Base-by-base conservation (phyloP, 768 basidiomycete species). In the Mycena rosella region DNA sequence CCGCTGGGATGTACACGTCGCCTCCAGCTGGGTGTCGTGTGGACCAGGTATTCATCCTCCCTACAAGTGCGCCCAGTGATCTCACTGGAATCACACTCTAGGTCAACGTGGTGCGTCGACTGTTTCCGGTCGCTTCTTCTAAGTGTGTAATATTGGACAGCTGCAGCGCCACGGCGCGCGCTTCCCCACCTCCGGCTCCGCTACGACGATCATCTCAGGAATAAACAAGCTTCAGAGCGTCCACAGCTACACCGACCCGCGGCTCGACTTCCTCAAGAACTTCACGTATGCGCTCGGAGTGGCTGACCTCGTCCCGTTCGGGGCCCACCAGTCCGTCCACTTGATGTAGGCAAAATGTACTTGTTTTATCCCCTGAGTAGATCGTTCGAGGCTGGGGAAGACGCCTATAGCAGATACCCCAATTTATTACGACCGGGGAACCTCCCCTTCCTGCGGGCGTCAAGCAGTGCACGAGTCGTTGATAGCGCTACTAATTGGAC, bases 121-220 rank as follows among this genome's bases (percentile, higher is more conserved):
- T 47, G 5, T n/a, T 11, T 26, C 24, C 34, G 34, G 24, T 47
- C 17, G 45, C 27, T 24, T 29, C 53, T 6, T 53, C 27, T 9
- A 52, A 22, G 42, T 27, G 45, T 57, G 52, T 22, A 24, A 52
- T 22, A 38, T n/a, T 18, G 24, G 54, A 45, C 55, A 94, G 93
- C 80, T 96, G 15, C 91, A 95, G 78, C 84, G 94, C 9, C 94
- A 96, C 73, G 94, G 93, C 3, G 88, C 92, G 1, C 87, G 94
- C 34, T 95, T 84, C 71, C 94, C 94, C 0, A 95, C 93, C 0
- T 70, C 74, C 0, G 81, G 82, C 2, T 83, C 86, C 11, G 75
- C 83, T 1, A 72, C 72, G 10, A 63, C 63, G 26, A 91, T 91
- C 11, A 65, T 77, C 22, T 65, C 73, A 3, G 84, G 89, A 0